Percentiles rank a stretch among this genome's conserved stretches.
Evolutionary conservation across 1,284 basidiomycete genomes (phyloP).

Genomic region (Cryptococcus sp.): DNA sequence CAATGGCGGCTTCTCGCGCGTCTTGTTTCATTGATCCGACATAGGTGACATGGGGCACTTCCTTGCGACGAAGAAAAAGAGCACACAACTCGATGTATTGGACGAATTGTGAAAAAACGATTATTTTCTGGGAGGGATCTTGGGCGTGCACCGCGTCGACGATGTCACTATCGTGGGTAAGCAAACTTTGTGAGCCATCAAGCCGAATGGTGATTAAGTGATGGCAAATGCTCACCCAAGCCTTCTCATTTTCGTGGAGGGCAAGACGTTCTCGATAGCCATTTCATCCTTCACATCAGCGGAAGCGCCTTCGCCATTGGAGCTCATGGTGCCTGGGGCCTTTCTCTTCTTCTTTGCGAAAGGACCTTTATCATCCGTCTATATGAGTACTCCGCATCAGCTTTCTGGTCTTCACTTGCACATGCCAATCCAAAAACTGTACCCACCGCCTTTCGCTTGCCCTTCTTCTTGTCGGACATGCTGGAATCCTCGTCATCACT

Average conservation of each 20-base stretch:
- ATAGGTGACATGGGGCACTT: conserved; percentile 39
- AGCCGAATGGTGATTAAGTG: neutral
- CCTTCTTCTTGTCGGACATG: conserved; percentile 26
- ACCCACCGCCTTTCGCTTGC: conserved; percentile 38
- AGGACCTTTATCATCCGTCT: neutral
- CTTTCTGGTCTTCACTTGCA: neutral
- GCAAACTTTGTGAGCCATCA: neutral
- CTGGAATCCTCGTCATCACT: conserved; percentile 9
- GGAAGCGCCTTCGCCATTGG: conserved; percentile 12
- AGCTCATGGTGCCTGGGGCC: conserved; percentile 60
- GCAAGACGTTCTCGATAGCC: conserved; percentile 31
- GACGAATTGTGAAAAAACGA: conserved; percentile 49
- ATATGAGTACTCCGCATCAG: neutral
- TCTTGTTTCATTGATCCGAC: conserved; percentile 45
- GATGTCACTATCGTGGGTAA: conserved; percentile 20
- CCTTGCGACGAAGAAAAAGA: conserved; percentile 29
- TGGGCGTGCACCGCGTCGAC: conserved; percentile 32
- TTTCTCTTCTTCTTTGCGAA: conserved; percentile 6
- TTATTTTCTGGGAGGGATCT: conserved; percentile 34
- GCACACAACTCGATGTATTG: conserved; percentile 43
- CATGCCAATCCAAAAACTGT: neutral
- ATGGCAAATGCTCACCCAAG: conserved; percentile 31
- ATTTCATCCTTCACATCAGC: conserved; percentile 15
- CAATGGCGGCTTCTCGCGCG: conserved; percentile 41
- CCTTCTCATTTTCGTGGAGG: conserved; percentile 45